Percentiles rank a stretch among this genome's conserved stretches.
Evolutionary conservation across 148 eudicot species (phyloP).

Genomic region (Selenicereus undatus): DNA sequence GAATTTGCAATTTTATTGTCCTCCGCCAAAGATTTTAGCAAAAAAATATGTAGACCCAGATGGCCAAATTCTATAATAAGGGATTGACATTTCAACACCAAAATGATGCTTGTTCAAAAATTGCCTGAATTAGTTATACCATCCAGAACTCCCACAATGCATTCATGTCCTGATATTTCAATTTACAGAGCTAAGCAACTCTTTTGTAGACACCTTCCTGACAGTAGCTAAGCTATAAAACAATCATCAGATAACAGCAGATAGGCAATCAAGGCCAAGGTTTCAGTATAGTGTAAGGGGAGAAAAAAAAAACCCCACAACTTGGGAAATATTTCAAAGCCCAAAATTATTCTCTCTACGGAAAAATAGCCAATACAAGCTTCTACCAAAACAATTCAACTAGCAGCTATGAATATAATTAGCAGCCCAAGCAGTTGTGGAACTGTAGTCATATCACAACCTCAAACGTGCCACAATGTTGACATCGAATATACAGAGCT

Average conservation of each 20-base stretch:
- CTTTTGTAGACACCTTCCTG: too few species aligned
- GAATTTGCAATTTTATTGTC: too few species aligned
- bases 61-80: too few species aligned
- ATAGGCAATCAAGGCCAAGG: not conserved
- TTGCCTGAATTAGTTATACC: too few species aligned
- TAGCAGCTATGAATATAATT: not conserved
- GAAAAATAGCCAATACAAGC: not conserved
- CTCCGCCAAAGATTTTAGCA: too few species aligned
- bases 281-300: not conserved
- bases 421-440: not conserved
- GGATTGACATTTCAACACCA: too few species aligned
- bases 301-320: not conserved
- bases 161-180: too few species aligned
- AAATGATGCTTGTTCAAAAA: too few species aligned
- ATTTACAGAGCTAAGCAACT: too few species aligned
- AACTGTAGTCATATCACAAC: slow-evolving; percentile 43
- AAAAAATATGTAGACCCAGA: too few species aligned
- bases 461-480: slow-evolving; percentile 68
- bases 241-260: not conserved
- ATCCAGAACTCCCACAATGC: too few species aligned
- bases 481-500: slow-evolving; percentile 72
- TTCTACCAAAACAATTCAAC: not conserved
- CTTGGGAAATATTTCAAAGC: not conserved
- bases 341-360: not conserved
- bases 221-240: not conserved